Evolutionary conservation across 1,284 basidiomycete genomes (phyloP).

Genomic region (Takashimella koratensis): DNA sequence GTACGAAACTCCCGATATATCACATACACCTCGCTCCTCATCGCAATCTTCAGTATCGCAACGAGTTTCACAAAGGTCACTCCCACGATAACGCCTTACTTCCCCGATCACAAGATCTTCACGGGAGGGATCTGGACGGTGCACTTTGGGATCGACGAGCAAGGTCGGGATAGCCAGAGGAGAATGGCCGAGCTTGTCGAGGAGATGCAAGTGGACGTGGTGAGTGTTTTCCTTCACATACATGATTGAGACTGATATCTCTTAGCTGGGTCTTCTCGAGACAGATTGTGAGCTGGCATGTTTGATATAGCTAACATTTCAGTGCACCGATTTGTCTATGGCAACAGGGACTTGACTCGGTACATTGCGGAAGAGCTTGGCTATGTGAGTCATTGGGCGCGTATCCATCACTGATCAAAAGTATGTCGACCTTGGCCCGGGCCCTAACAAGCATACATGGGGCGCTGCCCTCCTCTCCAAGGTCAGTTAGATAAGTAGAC

Average conservation of each 20-base stretch:
- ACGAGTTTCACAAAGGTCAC: slow-evolving; percentile 13
- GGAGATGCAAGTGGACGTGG: slow-evolving; percentile 76
- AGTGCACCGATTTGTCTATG: slow-evolving; percentile 75
- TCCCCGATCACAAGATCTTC: slow-evolving; percentile 62
- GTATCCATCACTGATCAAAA: slow-evolving; percentile 3
- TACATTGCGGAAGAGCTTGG: slow-evolving; percentile 73
- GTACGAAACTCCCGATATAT: slow-evolving; percentile 27
- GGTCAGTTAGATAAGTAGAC: slow-evolving; percentile 50
- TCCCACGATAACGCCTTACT: slow-evolving; percentile 49
- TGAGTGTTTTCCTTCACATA: slow-evolving; percentile 41
- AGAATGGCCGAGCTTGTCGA: slow-evolving; percentile 70
- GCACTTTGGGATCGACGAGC: slow-evolving; percentile 82
- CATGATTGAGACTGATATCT: not conserved
- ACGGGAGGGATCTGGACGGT: slow-evolving; percentile 91
- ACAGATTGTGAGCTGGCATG: slow-evolving; percentile 61
- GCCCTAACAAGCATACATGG: slow-evolving; percentile 89
- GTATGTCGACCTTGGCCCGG: slow-evolving; percentile 67
- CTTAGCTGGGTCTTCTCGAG: slow-evolving; percentile 65
- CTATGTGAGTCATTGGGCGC: slow-evolving; percentile 58
- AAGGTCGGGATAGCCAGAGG: slow-evolving; percentile 75
- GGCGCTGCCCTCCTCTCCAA: slow-evolving; percentile 79
- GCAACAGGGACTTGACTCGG: slow-evolving; percentile 82
- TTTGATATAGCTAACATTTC: too few relatives aligned
- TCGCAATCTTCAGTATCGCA: slow-evolving; percentile 20
- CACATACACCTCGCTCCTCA: not conserved